phyloP scores from a whole-genome alignment of 164 flowering plant species.

The Pachysandra terminalis region DNA sequence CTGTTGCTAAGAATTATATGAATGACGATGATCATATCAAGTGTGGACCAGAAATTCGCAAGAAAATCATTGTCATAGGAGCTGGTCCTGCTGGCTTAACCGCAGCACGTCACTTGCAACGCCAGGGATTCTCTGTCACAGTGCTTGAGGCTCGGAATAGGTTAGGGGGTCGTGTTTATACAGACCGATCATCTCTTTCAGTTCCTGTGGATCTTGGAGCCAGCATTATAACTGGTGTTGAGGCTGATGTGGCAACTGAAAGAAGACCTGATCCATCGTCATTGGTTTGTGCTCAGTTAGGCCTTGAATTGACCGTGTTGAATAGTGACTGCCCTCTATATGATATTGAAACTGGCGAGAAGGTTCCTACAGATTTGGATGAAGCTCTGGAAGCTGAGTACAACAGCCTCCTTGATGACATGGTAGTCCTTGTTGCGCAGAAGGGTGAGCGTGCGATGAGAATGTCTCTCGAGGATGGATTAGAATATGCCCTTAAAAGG shows the following conservation, averaged over 20 bases:
- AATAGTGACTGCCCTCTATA: constrained; percentile 98
- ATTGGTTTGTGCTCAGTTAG: constrained; percentile 88
- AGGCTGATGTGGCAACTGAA: constrained; percentile 94
- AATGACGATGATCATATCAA: constrained; percentile 17
- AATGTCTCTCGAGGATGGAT: constrained; percentile 99
- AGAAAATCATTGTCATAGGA: constrained; percentile 75
- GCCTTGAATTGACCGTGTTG: constrained; percentile 83
- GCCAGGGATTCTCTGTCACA: constrained; percentile 81
- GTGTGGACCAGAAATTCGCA: constrained; percentile 32
- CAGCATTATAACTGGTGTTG: constrained; percentile 97
- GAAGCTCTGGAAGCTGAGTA: constrained; percentile 91
- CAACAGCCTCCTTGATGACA: constrained; percentile 93
- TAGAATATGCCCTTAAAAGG: constrained; percentile 78
- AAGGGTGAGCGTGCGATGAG: constrained; percentile 73
- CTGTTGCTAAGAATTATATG: constrained; percentile 14
- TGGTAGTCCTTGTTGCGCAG: constrained; percentile 83
- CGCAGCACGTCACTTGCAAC: constrained; percentile 96
- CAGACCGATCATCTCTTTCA: constrained; percentile 85
- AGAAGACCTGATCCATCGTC: constrained; percentile 98
- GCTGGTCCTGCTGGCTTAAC: constrained; percentile 99
- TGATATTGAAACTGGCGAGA: constrained; percentile 77
- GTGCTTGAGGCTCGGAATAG: constrained; percentile 91
- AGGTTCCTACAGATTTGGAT: constrained; percentile 87
- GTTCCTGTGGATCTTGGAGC: constrained; percentile 99
- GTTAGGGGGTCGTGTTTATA: constrained; percentile 94